These are phyloP conservation scores for Coniosporium tulheliwenetii DNA, from an alignment of 2,329 filamentous ascomycete species.

Conservation along the genomic window DNA sequence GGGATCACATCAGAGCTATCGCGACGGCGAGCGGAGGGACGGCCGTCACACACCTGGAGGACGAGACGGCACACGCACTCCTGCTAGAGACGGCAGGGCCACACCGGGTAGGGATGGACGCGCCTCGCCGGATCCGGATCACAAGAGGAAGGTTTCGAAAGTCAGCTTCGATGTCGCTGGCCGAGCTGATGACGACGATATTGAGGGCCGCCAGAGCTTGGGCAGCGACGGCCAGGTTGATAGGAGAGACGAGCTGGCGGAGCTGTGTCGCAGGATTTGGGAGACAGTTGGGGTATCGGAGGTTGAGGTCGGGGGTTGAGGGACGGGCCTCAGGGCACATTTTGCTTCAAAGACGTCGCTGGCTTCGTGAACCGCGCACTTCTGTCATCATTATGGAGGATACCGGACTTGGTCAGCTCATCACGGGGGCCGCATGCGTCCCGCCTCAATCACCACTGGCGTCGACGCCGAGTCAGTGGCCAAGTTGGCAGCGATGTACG, in stretches of 20 bases:
- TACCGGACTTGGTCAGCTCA: too few relatives aligned
- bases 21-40: background rate
- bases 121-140: constrained; percentile 3
- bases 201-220: constrained; percentile 9
- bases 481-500: too few relatives aligned
- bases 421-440: too few relatives aligned
- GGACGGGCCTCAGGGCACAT: too few relatives aligned
- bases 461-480: too few relatives aligned
- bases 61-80: background rate
- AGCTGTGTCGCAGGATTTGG: constrained; percentile 24
- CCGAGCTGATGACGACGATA: constrained; percentile 2
- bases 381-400: too few relatives aligned
- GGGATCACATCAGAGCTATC: background rate
- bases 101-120: background rate
- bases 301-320: background rate
- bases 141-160: constrained; percentile 4
- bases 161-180: constrained; percentile 7
- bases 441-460: too few relatives aligned
- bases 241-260: constrained; percentile 17
- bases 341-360: too few relatives aligned
- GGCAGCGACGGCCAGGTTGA: constrained; percentile 12
- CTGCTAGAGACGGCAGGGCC: background rate
- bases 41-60: background rate
- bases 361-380: too few relatives aligned
- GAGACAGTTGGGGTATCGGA: constrained; percentile 8